Percentiles rank a stretch among this genome's conserved stretches.
Evolutionary conservation across 306 rosid genomes (phyloP).

Genomic region (Quercus ilex): DNA sequence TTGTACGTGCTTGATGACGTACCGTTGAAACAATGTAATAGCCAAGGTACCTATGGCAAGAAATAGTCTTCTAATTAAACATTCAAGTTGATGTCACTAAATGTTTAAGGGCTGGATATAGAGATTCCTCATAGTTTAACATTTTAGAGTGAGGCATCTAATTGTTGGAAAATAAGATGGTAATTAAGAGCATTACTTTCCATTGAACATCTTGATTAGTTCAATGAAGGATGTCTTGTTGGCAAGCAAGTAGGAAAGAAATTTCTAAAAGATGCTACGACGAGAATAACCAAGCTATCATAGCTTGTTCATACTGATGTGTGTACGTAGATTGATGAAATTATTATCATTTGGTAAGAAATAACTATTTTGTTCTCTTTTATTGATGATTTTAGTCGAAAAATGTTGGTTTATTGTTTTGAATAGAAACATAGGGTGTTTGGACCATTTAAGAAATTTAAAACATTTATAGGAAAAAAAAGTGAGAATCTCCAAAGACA

Average conservation of each 20-base stretch:
- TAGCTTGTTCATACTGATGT: not conserved
- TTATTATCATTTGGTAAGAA: not conserved
- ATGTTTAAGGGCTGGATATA: not conserved
- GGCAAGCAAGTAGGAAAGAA: not conserved
- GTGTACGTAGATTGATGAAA: not conserved
- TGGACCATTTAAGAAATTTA: too few species aligned
- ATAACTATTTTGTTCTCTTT: too few species aligned
- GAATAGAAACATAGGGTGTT: too few species aligned
- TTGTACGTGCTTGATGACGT: not conserved
- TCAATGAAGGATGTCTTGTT: not conserved
- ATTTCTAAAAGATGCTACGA: not conserved
- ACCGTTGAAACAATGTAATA: not conserved
- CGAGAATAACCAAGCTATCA: not conserved
- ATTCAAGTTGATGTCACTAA: not conserved
- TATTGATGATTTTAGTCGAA: too few species aligned
- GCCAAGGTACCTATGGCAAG: not conserved
- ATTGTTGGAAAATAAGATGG: not conserved
- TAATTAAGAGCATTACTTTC: not conserved
- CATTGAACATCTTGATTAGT: not conserved
- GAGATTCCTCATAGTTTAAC: not conserved
- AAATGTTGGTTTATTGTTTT: too few species aligned
- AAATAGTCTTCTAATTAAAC: not conserved
- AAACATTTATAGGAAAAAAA: too few species aligned
- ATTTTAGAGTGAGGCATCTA: not conserved
- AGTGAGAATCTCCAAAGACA: too few species aligned